Conservation (phyloP, 208 protist genomes). For the Lotmaria passim region DNA sequence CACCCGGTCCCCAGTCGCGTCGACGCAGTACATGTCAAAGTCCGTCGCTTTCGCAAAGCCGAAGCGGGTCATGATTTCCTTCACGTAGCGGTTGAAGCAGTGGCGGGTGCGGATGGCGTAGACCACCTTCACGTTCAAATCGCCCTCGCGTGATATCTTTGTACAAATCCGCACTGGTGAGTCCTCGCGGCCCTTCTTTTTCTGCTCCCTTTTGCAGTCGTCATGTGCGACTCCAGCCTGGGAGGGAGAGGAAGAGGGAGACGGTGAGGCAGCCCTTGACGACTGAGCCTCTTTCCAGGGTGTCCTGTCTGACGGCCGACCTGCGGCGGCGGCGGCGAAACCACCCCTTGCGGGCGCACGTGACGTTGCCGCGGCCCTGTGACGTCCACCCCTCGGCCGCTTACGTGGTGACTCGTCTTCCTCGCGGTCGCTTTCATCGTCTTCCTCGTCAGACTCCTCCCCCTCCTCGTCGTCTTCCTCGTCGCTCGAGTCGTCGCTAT, state of each 20-base stretch:
- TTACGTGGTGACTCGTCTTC: no score
- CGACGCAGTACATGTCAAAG: constrained; percentile 86
- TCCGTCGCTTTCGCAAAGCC: constrained; percentile 56
- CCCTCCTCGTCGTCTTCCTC: constrained; percentile 27
- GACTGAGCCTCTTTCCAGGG: no score
- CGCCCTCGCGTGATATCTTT: constrained; percentile 80
- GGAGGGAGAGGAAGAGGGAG: no score
- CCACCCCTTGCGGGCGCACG: not conserved
- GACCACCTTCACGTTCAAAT: constrained; percentile 79
- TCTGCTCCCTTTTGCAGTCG: constrained; percentile 3
- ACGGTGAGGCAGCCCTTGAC: no score
- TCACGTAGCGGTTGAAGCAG: constrained; percentile 47
- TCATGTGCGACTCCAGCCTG: no score
- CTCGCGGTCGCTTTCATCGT: constrained; percentile 27
- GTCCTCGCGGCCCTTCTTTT: constrained; percentile 6
- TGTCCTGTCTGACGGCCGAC: not conserved
- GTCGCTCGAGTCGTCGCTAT: constrained; percentile 28
- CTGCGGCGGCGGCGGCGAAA: not conserved
- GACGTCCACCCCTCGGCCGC: no score
- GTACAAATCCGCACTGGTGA: constrained; percentile 40
- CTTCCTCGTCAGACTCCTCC: constrained; percentile 34
- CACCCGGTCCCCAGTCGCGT: constrained; percentile 65
- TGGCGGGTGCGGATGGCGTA: constrained; percentile 43
- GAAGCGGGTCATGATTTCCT: constrained; percentile 74
- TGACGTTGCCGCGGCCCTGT: no score